Conservation (phyloP, 2,329 filamentous ascomycete species). For the Capronia americana region DNA sequence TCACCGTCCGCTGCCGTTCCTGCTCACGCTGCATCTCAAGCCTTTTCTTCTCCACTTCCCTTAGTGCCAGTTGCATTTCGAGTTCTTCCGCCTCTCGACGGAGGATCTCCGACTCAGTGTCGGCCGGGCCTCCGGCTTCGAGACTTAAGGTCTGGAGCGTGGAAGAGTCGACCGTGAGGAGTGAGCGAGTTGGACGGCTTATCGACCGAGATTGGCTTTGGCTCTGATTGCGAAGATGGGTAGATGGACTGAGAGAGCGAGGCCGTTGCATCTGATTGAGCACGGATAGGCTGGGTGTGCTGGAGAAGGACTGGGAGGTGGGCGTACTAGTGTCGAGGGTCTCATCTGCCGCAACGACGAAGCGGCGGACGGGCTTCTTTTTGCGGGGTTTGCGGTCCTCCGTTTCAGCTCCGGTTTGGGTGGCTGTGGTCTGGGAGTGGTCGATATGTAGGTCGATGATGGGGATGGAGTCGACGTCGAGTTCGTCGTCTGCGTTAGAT, state of each 20-base stretch:
- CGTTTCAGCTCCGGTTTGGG: slow-evolving; percentile 12
- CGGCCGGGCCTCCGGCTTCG: slow-evolving; percentile 55
- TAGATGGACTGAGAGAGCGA: slow-evolving; percentile 28
- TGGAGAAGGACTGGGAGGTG: slow-evolving; percentile 50
- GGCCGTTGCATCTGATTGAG: slow-evolving; percentile 24
- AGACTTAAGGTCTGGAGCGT: slow-evolving; percentile 76
- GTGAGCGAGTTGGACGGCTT: slow-evolving; percentile 61
- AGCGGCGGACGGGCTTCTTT: slow-evolving; percentile 59
- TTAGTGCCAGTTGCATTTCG: slow-evolving; percentile 87
- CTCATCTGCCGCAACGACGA: slow-evolving; percentile 76
- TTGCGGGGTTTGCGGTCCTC: slow-evolving; percentile 41
- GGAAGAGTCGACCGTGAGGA: slow-evolving; percentile 87
- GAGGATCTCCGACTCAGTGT: slow-evolving; percentile 54
- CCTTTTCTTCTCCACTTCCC: slow-evolving; percentile 83
- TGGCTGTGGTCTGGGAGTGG: slow-evolving; percentile 48
- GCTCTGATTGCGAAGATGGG: slow-evolving; percentile 7
- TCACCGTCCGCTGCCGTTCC: slow-evolving; percentile 49
- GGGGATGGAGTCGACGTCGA: slow-evolving; percentile 94
- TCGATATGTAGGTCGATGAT: slow-evolving; percentile 90
- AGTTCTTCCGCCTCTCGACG: slow-evolving; percentile 76
- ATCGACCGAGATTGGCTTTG: slow-evolving; percentile 5
- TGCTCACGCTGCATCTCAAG: slow-evolving; percentile 75
- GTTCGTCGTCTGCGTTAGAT: slow-evolving; percentile 72
- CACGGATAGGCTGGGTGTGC: slow-evolving; percentile 28
- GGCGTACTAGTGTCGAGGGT: slow-evolving; percentile 59